Evolutionary conservation across 805 yeast species (phyloP), one percentile per base, ranked within the genome.

Genomic region (Candida silvicultrix): DNA sequence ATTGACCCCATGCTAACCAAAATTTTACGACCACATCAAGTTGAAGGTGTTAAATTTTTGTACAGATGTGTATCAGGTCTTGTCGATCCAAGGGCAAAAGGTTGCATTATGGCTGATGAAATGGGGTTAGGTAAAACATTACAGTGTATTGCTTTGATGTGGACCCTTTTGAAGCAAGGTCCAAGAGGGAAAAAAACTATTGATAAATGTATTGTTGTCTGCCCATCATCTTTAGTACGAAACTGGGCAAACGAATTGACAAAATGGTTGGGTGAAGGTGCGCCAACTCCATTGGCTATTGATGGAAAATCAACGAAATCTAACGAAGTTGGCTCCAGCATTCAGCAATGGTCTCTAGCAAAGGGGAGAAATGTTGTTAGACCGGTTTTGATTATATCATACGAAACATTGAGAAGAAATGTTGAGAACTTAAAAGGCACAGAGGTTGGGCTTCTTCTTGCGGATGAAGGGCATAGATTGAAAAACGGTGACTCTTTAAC

Each of bases 61-160:
- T 94, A 89, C 58, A 69, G 90, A 45, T 92, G 99, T 65, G 89
- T 95, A 0, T 77, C 97, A 1, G 99, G 99, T 0, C 66, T 90
- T 31, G 77, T 83, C 23, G 89, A 85, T 60, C 77, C 88, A 8
- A 73, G 84, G 31, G 97, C 97, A 0, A 80, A 85, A 58, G 99
- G 99, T 3, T 92, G 97, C 60, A 92, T 92, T 43, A 92, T 92
- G 98, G 97, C 97, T 0, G 97, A 89, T 67, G 97, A 87, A 64
- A 89, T 89, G 97, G 97, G 97, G 4, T 70, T 89, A 36, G 97
- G 97, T 22, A 89, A 89, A 60, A 89, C 97, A 0, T 70, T 89
- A 22, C 97, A 89, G 62, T 92, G 98, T 63, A 75, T 92, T 31
- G 74, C 97, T 0, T 70, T 92, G 29, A 75, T 90, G 86, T 92